Evolutionary conservation across 2,329 filamentous ascomycete species (phyloP).

Genomic region (Zasmidium angulare): DNA sequence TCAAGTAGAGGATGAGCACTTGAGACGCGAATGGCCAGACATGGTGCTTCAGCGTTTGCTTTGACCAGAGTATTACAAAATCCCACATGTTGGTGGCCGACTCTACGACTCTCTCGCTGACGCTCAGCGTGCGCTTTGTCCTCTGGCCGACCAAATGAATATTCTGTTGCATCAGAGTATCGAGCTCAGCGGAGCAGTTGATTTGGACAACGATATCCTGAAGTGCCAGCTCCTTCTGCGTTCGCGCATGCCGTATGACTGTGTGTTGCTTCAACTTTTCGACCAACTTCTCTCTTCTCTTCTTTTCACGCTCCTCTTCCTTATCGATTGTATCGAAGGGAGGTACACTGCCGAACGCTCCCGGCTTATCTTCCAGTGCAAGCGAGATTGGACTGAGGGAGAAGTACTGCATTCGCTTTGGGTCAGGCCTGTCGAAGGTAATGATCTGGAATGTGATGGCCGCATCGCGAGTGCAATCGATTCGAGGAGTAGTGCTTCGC

Average conservation of each 20-base stretch:
- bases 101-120: constrained; percentile 90
- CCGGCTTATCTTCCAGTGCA: constrained; percentile 72
- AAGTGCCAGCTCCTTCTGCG: constrained; percentile 79
- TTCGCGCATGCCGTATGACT: constrained; percentile 72
- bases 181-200: constrained; percentile 92
- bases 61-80: constrained; percentile 66
- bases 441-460: constrained; percentile 81
- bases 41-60: constrained; percentile 71
- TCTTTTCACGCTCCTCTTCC: constrained; percentile 67
- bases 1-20: constrained; percentile 72
- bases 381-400: constrained; percentile 87
- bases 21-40: constrained; percentile 72
- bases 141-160: constrained; percentile 77
- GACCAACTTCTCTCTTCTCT: constrained; percentile 65
- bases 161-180: constrained; percentile 83
- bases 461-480: constrained; percentile 66
- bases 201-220: constrained; percentile 85
- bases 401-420: constrained; percentile 91
- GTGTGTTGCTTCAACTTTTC: constrained; percentile 88
- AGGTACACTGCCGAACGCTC: constrained; percentile 36
- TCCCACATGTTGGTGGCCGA: constrained; percentile 86
- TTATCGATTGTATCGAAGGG: constrained; percentile 63
- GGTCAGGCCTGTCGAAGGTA: constrained; percentile 81
- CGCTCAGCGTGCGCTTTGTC: constrained; percentile 80
- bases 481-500: constrained; percentile 61